Percentiles rank a stretch among this genome's conserved stretches.
Evolutionary conservation across 176 grass and related monocot genomes (phyloP).

Genomic region (Zoysia japonica): DNA sequence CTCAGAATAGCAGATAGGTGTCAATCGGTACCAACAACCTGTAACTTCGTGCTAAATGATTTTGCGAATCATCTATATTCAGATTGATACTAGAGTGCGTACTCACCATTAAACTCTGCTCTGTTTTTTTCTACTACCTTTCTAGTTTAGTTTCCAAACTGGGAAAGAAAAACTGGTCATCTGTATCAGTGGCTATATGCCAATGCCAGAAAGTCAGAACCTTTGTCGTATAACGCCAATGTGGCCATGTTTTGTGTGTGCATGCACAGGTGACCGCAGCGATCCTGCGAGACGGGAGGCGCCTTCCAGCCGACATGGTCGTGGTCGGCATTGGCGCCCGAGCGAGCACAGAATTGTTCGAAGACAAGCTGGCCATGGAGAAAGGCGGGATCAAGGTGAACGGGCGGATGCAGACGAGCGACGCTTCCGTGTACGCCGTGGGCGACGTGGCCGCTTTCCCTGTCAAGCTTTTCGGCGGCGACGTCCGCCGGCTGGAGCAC

Average conservation of each 20-base stretch:
- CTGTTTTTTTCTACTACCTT: neutral
- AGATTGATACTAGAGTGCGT: neutral
- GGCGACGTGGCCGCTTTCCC: constrained; percentile 87
- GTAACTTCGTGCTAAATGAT: neutral
- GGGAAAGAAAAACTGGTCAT: neutral
- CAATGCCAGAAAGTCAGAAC: neutral
- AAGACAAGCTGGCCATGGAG: constrained; percentile 57
- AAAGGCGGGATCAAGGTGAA: constrained; percentile 92
- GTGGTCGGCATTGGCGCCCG: constrained; percentile 87
- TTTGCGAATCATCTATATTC: neutral
- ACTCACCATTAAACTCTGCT: neutral
- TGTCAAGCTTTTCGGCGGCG: constrained; percentile 54
- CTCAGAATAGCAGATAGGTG: neutral
- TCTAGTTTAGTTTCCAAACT: neutral
- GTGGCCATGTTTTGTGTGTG: neutral
- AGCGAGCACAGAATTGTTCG: constrained; percentile 61
- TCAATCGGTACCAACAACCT: neutral
- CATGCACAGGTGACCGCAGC: constrained; percentile 60
- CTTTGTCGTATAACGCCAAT: neutral
- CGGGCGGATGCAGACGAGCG: constrained; percentile 73
- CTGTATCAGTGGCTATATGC: neutral
- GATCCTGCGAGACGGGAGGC: constrained; percentile 61
- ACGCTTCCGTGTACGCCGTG: constrained; percentile 77
- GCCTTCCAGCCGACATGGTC: constrained; percentile 64
- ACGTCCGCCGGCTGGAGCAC: constrained; percentile 70